Evolutionary conservation across 129 eudicot genomes (phyloP), one percentile per base, ranked within the genome.

Genomic region (Flaveria robusta): DNA sequence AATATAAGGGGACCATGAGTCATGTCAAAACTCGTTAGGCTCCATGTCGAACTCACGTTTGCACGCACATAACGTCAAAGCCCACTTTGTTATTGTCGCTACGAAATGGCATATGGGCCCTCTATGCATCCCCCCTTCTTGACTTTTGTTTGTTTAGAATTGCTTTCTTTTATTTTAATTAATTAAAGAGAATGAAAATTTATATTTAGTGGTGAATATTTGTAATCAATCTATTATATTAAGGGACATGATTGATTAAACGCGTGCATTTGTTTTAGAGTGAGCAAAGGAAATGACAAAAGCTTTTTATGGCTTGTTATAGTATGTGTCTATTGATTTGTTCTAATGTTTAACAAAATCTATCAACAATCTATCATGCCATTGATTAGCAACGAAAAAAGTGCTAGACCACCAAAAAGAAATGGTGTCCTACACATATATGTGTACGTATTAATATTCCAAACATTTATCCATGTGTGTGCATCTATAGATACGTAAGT

Each of bases 21-120:
- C 55, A 39, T 72, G 37, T 56, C 77, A 39, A 72, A 72, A 13
- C 55, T 72, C 20, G 54, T 20, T 37, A 72, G 68, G 77, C 39
- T 55, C 68, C 24, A 20, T 67, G 77, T 72, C 41, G 77, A 72
- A 63, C 68, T 55, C 77, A 72, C 52, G 54, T 14, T 55, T 72
- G 68, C 77, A 72, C 77, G 77, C 68, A 72, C 54, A 56, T 72
- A 72, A 72, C 14, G 66, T 20, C 42, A 55, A 72, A 55, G 23
- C 77, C 41, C 68, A 56, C 67, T 14, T 20, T 72, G 19, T 29
- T 72, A 37, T 19, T 54, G 76, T 72, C 68, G 67, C 51, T 72
- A 56, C 68, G 42, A 52, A 29, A 55, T 55, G 66, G 22, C 67
- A 56, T 72, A 72, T 72, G 77, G 77, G 52, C 15, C 67, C 77